A percentile compares a stretch with the other conserved stretches of the same genome.
Conservation (phyloP, 2,329 filamentous ascomycete genomes). For the Ophiostoma sp. region DNA sequence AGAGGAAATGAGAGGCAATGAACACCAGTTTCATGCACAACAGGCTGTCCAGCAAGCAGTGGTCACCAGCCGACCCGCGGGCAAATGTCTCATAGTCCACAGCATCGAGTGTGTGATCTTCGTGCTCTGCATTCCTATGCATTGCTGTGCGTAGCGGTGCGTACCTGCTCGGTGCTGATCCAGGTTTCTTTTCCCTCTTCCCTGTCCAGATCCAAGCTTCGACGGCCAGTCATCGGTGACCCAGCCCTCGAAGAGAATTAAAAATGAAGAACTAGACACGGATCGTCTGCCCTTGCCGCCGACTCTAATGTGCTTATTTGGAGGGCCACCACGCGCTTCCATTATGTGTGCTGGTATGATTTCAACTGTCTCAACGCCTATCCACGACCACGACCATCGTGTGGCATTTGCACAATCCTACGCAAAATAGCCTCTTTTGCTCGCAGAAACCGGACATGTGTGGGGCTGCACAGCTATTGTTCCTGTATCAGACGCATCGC, state of each 20-base stretch:
- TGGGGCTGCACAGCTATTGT: background rate
- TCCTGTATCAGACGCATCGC: background rate
- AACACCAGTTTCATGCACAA: conserved; percentile 16
- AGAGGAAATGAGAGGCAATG: background rate
- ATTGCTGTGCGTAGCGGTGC: background rate
- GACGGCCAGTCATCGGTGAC: background rate
- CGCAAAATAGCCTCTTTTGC: background rate
- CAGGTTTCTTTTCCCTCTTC: background rate
- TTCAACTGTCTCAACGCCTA: background rate
- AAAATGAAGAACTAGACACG: background rate
- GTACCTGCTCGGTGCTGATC: background rate
- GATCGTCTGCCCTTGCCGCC: conserved; percentile 9
- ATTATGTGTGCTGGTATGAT: background rate
- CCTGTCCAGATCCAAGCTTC: background rate
- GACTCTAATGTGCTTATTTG: background rate
- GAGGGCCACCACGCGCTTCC: background rate
- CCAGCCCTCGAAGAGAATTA: background rate
- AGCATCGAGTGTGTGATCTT: background rate
- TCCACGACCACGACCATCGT: background rate
- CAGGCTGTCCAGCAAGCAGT: conserved; percentile 8
- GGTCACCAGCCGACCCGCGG: conserved; percentile 16
- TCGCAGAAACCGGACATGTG: background rate
- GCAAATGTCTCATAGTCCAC: background rate
- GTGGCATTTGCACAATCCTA: conserved; percentile 13
- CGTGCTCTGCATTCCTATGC: conserved; percentile 1